These are phyloP conservation scores for Xylaria palmicola DNA, from an alignment of 495 filamentous ascomycete genomes.

Conservation along the genomic window DNA sequence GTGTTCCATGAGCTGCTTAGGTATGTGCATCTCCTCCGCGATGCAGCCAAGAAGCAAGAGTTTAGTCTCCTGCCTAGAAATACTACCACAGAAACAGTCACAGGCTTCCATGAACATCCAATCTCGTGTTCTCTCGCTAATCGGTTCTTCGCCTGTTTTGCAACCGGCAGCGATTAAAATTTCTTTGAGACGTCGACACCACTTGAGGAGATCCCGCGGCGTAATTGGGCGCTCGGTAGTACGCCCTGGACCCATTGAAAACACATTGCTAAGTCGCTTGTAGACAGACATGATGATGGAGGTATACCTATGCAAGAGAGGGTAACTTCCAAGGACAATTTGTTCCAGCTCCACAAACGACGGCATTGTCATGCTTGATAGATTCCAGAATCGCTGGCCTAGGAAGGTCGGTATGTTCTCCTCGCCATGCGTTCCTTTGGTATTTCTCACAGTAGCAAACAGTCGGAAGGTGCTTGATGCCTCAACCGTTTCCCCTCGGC, in stretches of 20 bases:
- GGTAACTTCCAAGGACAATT: slow-evolving; percentile 68
- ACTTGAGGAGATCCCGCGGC: slow-evolving; percentile 84
- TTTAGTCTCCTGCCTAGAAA: slow-evolving; percentile 65
- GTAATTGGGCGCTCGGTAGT: slow-evolving; percentile 60
- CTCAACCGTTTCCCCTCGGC: slow-evolving; percentile 77
- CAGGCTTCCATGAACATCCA: slow-evolving; percentile 86
- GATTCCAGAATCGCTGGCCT: slow-evolving; percentile 79
- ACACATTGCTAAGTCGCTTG: slow-evolving; percentile 56
- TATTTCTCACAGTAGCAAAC: slow-evolving; percentile 84
- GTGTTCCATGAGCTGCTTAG: slow-evolving; percentile 71
- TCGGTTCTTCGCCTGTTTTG: slow-evolving; percentile 70
- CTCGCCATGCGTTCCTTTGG: slow-evolving; percentile 66
- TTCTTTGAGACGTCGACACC: slow-evolving; percentile 72
- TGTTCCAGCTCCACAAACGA: slow-evolving; percentile 68
- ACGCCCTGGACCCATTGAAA: slow-evolving; percentile 54
- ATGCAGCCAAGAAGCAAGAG: slow-evolving; percentile 63
- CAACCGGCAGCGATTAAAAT: slow-evolving; percentile 58
- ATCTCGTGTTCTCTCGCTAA: slow-evolving; percentile 69
- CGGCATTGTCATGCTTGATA: slow-evolving; percentile 66
- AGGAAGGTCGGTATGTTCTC: slow-evolving; percentile 62
- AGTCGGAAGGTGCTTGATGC: slow-evolving; percentile 83
- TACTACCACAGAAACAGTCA: slow-evolving; percentile 80
- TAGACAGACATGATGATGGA: slow-evolving; percentile 75
- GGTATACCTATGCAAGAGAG: slow-evolving; percentile 66
- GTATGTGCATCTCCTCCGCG: slow-evolving; percentile 81